These are phyloP conservation scores for Phaeophleospora eucalypticola DNA, from an alignment of 2,329 filamentous ascomycete genomes.

Conservation along the genomic window DNA sequence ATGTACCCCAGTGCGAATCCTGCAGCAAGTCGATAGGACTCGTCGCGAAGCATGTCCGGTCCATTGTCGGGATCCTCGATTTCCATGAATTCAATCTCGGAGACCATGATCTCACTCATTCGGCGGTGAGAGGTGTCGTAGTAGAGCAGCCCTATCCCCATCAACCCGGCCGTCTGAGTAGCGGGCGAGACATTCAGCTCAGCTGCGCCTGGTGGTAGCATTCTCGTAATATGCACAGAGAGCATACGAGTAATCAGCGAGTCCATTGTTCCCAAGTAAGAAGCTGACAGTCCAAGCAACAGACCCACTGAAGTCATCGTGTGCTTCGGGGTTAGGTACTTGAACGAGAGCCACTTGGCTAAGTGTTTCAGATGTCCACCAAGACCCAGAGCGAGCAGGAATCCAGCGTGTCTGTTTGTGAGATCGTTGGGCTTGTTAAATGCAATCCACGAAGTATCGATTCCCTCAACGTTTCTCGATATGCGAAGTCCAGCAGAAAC, in stretches of 20 bases:
- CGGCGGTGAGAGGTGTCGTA: constrained; percentile 92
- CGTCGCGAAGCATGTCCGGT: constrained; percentile 79
- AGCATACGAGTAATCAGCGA: constrained; percentile 86
- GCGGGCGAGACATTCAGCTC: constrained; percentile 90
- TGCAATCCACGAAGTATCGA: constrained; percentile 97
- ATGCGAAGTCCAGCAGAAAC: constrained; percentile 91
- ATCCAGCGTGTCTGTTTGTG: constrained; percentile 93
- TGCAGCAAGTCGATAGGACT: constrained; percentile 92
- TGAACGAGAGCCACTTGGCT: constrained; percentile 98
- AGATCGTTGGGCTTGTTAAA: constrained; percentile 95
- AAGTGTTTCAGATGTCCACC: constrained; percentile 93
- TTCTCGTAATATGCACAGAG: constrained; percentile 91
- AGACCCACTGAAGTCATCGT: constrained; percentile 98
- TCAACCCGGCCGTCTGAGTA: constrained; percentile 91
- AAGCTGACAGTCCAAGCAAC: constrained; percentile 86
- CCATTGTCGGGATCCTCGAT: constrained; percentile 63
- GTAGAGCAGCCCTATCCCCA: constrained; percentile 94
- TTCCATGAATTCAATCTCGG: constrained; percentile 86
- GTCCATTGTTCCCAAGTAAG: constrained; percentile 96
- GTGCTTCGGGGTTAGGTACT: constrained; percentile 97
- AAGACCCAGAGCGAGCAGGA: constrained; percentile 82
- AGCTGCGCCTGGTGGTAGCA: constrained; percentile 86
- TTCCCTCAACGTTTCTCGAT: constrained; percentile 82
- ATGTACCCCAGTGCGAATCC: constrained; percentile 92
- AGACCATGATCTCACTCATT: constrained; percentile 99